A percentile compares a stretch with the other conserved stretches of the same genome.
Conservation (phyloP, 176 grass and related monocot genomes). For the Ensete ventricosum region DNA sequence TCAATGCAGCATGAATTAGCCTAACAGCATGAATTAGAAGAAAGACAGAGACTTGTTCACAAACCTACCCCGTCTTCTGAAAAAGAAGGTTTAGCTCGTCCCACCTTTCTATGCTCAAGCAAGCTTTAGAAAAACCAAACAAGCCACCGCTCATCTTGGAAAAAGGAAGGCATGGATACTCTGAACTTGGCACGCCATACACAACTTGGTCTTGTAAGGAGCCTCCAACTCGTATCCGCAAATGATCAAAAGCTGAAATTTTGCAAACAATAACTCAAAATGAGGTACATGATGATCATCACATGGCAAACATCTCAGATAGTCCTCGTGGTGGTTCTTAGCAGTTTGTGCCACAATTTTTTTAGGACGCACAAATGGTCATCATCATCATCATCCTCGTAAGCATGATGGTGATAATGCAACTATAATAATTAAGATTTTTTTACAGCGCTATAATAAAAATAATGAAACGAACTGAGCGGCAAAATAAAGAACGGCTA, state of each 20-base stretch:
- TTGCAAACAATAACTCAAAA: neutral
- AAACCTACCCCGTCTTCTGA: slow-evolving; percentile 54
- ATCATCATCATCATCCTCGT: neutral
- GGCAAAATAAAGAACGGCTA: slow-evolving; percentile 14
- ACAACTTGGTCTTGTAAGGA: slow-evolving; percentile 76
- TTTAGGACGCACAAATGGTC: neutral
- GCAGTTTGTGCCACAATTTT: neutral
- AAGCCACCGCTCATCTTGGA: slow-evolving; percentile 50
- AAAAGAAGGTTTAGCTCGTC: slow-evolving; percentile 69
- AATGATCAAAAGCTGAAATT: slow-evolving; percentile 42
- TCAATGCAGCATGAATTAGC: neutral
- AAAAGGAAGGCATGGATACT: slow-evolving; percentile 22
- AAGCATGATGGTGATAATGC: neutral
- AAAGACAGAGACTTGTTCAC: neutral
- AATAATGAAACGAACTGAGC: neutral
- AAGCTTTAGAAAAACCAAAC: slow-evolving; percentile 96
- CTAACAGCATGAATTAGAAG: slow-evolving; percentile 2
- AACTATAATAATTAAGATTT: neutral
- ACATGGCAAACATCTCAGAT: too few species aligned
- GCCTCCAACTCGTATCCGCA: slow-evolving; percentile 74
- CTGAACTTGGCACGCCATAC: slow-evolving; percentile 38
- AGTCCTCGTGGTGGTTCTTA: neutral
- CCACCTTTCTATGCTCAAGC: slow-evolving; percentile 91
- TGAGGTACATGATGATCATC: neutral
- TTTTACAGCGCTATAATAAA: neutral